A percentile compares a stretch with the other conserved stretches of the same genome.
These are phyloP conservation scores for Euryodendron excelsum DNA, from an alignment of 148 eudicot genomes.

Conservation along the genomic window DNA sequence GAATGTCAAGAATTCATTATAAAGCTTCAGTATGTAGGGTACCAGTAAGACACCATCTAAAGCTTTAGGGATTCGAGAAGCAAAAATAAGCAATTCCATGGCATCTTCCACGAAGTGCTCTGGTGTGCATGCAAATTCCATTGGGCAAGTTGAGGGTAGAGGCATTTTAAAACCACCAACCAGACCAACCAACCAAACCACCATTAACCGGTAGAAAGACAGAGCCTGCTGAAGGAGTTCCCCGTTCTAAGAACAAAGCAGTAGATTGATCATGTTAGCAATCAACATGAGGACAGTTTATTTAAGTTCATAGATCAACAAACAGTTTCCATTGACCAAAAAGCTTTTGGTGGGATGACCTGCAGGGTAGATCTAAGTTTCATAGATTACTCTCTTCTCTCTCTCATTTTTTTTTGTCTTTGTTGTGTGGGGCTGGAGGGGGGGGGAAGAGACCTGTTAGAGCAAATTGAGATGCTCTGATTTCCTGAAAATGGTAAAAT, in stretches of 20 bases:
- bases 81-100: slow-evolving; percentile 95
- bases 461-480: not conserved
- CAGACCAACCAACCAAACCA: slow-evolving; percentile 85
- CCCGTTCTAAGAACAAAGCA: slow-evolving; percentile 53
- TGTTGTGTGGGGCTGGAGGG: no score
- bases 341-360: not conserved
- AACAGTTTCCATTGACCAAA: not conserved
- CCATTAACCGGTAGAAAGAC: slow-evolving; percentile 78
- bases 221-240: slow-evolving; percentile 76
- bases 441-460: not conserved
- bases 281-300: not conserved
- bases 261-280: slow-evolving; percentile 5
- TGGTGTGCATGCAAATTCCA: slow-evolving; percentile 93
- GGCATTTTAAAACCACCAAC: slow-evolving; percentile 97
- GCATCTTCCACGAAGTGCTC: slow-evolving; percentile 98
- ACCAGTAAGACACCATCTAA: slow-evolving; percentile 87
- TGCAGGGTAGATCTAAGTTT: not conserved
- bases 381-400: no score
- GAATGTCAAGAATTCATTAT: not conserved
- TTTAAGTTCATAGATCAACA: not conserved
- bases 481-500: not conserved
- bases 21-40: slow-evolving; percentile 10
- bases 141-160: slow-evolving; percentile 70
- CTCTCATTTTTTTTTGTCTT: no score
- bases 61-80: slow-evolving; percentile 93